phyloP scores from a whole-genome alignment of 192 early-diverging fungal genomes.

The Entomortierella chlamydospora region DNA sequence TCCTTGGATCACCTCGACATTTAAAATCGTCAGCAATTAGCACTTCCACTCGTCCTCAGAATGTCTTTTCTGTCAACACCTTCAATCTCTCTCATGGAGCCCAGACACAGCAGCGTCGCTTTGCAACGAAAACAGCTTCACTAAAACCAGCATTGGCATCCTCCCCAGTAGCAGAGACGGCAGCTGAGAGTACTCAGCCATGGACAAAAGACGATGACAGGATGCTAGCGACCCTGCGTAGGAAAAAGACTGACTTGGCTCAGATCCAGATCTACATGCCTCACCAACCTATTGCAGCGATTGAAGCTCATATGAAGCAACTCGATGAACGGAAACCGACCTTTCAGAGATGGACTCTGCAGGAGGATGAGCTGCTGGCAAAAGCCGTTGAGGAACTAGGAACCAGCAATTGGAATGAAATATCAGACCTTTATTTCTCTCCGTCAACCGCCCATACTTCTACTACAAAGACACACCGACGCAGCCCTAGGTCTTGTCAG shows the following conservation, averaged over 20 bases:
- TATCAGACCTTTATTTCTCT: slow-evolving; percentile 21
- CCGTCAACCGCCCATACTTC: too few relatives aligned
- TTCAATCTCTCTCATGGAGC: too few relatives aligned
- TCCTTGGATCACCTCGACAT: background rate
- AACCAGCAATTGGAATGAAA: background rate
- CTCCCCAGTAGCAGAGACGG: background rate
- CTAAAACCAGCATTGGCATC: too few relatives aligned
- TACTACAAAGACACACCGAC: too few relatives aligned
- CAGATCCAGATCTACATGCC: slow-evolving; percentile 34
- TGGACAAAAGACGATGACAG: slow-evolving; percentile 25
- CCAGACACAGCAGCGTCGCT: too few relatives aligned
- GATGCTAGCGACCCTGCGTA: slow-evolving; percentile 10
- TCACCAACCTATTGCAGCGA: slow-evolving; percentile 21
- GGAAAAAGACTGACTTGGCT: slow-evolving; percentile 1
- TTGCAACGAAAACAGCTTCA: too few relatives aligned
- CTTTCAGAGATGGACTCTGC: slow-evolving; percentile 34
- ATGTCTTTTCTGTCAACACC: too few relatives aligned
- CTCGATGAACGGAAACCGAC: slow-evolving; percentile 11
- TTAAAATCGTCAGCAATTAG: background rate
- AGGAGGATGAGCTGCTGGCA: slow-evolving; percentile 12
- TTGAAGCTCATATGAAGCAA: slow-evolving; percentile 6
- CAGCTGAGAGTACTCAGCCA: background rate
- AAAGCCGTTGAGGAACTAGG: slow-evolving; percentile 13
- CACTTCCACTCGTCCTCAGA: too few relatives aligned
- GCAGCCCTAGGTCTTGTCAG: slow-evolving; percentile 32